These are phyloP conservation scores for Jacaranda copaia DNA, from an alignment of 257 asterid genomes.

Conservation along the genomic window DNA sequence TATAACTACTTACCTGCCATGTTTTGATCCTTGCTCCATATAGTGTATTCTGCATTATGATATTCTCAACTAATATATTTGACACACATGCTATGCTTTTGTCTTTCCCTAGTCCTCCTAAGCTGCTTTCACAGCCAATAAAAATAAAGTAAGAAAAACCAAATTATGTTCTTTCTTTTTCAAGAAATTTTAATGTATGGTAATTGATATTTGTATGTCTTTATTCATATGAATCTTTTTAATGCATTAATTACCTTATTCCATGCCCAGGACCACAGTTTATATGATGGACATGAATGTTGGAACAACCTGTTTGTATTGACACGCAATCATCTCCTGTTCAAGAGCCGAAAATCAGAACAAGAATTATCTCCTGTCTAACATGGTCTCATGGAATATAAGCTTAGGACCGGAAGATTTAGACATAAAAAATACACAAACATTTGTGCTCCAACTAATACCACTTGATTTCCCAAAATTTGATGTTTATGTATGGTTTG, in stretches of 20 bases:
- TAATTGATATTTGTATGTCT: not conserved
- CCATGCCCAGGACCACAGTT: slow-evolving; percentile 96
- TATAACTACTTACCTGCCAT: slow-evolving; percentile 74
- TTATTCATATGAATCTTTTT: not conserved
- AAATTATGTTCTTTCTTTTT: not conserved
- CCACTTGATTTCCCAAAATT: too few species aligned
- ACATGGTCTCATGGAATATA: not conserved
- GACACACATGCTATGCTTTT: slow-evolving; percentile 75
- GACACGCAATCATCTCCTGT: slow-evolving; percentile 93
- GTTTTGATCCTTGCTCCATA: slow-evolving; percentile 93
- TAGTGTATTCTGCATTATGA: slow-evolving; percentile 60
- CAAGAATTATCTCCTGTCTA: not conserved
- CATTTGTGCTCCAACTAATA: too few species aligned
- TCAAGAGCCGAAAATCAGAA: slow-evolving; percentile 20
- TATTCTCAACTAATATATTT: slow-evolving; percentile 61
- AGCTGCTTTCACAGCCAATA: slow-evolving; percentile 45
- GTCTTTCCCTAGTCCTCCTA: slow-evolving; percentile 86
- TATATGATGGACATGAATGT: slow-evolving; percentile 70
- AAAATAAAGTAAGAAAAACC: not conserved
- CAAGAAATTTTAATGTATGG: not conserved
- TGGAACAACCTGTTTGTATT: slow-evolving; percentile 84
- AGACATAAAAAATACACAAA: too few species aligned
- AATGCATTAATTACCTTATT: slow-evolving; percentile 59
- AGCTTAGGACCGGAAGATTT: not conserved
- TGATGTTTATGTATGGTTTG: too few species aligned